Evolutionary conservation across 139 green algal genomes (phyloP).

Genomic region (Chlorella sp.): DNA sequence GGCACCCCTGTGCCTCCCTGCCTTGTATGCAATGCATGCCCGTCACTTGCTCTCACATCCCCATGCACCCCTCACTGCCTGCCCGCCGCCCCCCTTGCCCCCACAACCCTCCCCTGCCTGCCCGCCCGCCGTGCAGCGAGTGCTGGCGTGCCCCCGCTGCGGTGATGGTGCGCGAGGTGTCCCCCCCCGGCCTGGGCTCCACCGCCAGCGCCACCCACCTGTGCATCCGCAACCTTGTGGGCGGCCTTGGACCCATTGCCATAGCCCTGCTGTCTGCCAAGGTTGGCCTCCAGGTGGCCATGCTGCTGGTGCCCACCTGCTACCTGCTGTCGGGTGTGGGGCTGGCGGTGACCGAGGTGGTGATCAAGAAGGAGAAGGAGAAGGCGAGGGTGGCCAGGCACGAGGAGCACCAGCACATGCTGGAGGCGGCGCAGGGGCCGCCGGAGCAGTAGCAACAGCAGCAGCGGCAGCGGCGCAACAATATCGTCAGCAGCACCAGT

Average conservation of each 20-base stretch:
- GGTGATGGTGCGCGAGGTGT: slow-evolving; percentile 79
- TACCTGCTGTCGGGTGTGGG: slow-evolving; percentile 68
- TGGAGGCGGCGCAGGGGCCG: background rate
- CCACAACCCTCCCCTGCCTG: background rate
- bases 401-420: background rate
- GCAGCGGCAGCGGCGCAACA: background rate
- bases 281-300: slow-evolving; percentile 72
- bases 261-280: slow-evolving; percentile 63
- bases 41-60: background rate
- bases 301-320: slow-evolving; percentile 81
- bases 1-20: background rate
- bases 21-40: background rate
- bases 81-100: background rate
- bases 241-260: slow-evolving; percentile 75
- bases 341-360: slow-evolving; percentile 73
- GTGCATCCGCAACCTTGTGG: slow-evolving; percentile 86
- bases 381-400: background rate
- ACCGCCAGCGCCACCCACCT: slow-evolving; percentile 83
- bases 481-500: too few relatives aligned
- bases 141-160: slow-evolving; percentile 86
- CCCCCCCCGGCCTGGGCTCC: slow-evolving; percentile 66
- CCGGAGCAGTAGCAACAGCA: background rate
- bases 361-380: slow-evolving; percentile 39
- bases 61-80: background rate
- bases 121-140: slow-evolving; percentile 67